These are phyloP conservation scores for Aspergillus pseudoviridinutans DNA, from an alignment of 2,329 filamentous ascomycete species.

Conservation along the genomic window DNA sequence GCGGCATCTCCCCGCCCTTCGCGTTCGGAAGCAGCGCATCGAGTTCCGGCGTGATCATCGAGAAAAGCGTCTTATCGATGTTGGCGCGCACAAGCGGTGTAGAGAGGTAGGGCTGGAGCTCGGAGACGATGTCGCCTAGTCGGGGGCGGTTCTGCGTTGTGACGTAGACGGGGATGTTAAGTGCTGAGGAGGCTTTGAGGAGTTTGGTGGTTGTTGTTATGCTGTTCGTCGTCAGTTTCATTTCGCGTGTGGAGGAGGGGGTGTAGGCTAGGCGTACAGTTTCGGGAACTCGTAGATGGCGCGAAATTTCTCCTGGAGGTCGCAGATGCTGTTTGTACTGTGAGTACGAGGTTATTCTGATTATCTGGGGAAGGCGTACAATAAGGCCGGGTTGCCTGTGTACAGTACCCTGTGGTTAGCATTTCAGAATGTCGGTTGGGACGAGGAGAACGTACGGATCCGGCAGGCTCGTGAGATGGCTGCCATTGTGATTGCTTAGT, in stretches of 20 bases:
- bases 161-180: conserved; percentile 70
- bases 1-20: conserved; percentile 32
- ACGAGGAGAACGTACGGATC: conserved; percentile 23
- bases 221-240: conserved; percentile 35
- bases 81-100: conserved; percentile 50
- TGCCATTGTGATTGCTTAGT: conserved; percentile 11
- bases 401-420: conserved; percentile 8
- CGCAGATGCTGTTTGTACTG: conserved; percentile 67
- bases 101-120: conserved; percentile 55
- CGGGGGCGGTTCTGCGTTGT: conserved; percentile 80
- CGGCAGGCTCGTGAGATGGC: conserved; percentile 17
- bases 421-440: not conserved
- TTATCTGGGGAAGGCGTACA: conserved; percentile 31
- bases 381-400: conserved; percentile 44
- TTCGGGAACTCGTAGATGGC: conserved; percentile 83
- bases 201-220: conserved; percentile 66
- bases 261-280: conserved; percentile 53
- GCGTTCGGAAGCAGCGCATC: conserved; percentile 32
- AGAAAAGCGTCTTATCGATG: conserved; percentile 85
- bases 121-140: conserved; percentile 75
- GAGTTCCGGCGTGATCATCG: conserved; percentile 75
- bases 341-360: not conserved
- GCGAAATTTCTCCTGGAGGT: conserved; percentile 91
- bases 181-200: conserved; percentile 52
- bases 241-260: not conserved